phyloP scores from a whole-genome alignment of 1,284 basidiomycete species.

The Meira nashicola region DNA sequence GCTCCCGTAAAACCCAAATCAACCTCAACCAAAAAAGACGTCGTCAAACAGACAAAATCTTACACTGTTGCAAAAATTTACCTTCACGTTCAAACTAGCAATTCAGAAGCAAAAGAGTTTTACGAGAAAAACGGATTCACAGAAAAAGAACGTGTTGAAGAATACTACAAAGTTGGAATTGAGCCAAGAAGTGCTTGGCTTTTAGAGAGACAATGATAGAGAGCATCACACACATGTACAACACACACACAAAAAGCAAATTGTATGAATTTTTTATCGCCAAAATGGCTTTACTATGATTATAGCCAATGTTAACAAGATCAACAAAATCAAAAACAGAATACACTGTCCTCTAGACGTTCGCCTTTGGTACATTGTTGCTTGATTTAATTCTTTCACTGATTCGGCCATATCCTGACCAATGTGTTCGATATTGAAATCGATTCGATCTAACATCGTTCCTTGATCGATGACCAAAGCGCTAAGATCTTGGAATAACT shows the following conservation, averaged over 20 bases:
- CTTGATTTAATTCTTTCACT: slow-evolving; percentile 75
- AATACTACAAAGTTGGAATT: slow-evolving; percentile 46
- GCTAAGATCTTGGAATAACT: slow-evolving; percentile 91
- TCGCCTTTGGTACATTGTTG: slow-evolving; percentile 85
- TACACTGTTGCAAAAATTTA: slow-evolving; percentile 40
- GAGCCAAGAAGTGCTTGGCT: slow-evolving; percentile 53
- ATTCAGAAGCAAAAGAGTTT: slow-evolving; percentile 50
- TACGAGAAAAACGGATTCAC: slow-evolving; percentile 54
- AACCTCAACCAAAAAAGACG: slow-evolving; percentile 20
- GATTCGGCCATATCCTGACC: slow-evolving; percentile 74
- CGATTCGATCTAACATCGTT: slow-evolving; percentile 88
- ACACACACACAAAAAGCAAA: too few relatives aligned
- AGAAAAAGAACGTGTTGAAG: slow-evolving; percentile 36
- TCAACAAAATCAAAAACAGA: slow-evolving; percentile 80
- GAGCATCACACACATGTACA: not conserved
- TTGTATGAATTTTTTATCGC: not conserved
- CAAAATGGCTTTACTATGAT: slow-evolving; percentile 61
- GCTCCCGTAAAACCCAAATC: slow-evolving; percentile 18
- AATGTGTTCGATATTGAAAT: slow-evolving; percentile 95
- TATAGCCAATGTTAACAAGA: slow-evolving; percentile 73
- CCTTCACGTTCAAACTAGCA: slow-evolving; percentile 54
- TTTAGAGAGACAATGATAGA: slow-evolving; percentile 22
- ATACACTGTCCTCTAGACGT: slow-evolving; percentile 88
- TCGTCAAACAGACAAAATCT: slow-evolving; percentile 6
- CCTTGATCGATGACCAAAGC: slow-evolving; percentile 95